Base-by-base conservation (phyloP, 2,329 filamentous ascomycete genomes). In the Cercospora citrullina region DNA sequence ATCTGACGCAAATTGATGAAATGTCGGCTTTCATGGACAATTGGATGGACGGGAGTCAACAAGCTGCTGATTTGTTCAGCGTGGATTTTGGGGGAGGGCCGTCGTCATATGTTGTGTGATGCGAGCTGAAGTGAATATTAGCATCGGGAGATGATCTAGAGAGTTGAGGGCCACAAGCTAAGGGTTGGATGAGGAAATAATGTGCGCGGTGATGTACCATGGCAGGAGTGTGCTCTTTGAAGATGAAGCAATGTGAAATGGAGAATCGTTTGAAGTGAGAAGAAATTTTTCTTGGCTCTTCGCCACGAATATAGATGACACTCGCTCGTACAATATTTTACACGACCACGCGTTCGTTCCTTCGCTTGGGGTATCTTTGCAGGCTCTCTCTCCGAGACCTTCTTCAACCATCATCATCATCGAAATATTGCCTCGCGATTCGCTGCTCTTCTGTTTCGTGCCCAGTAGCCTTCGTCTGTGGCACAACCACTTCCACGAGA, bases 21-120 rank as follows among this genome's bases (percentile, higher is more conserved):
- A 69, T 69, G 67, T 66, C 58, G 18, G 58, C 30, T 3, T 69
- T 69, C 57, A 65, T 69, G n/a, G 64, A 69, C 31, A 69, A 66
- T n/a, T 69, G 67, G 67, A 69, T 69, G 39, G 67, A 66, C 16
- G 67, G 67, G n/a, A 69, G 39, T 48, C 67, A 69, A 21, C 64
- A 66, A 18, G 60, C 63, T 57, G 60, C 65, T 12, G 67, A 69
- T 55, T 39, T 66, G 18, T 69, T 66, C 39, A 64, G 62, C 18
- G 51, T 65, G 23, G 66, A 68, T 53, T 64, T 68, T 21, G 65
- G 45, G 3, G 26, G 53, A 10, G 53, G 53, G 26, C 30, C 53
- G 16, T 58, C 53, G 26, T 28, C 53, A 10, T 58, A 30, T 58
- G 26, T 23, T 31, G 9, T 58, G n/a, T 58, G 53, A 57, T 31